These are phyloP conservation scores for Blastobotrys parvus DNA, from an alignment of 805 yeast genomes.

Conservation along the genomic window DNA sequence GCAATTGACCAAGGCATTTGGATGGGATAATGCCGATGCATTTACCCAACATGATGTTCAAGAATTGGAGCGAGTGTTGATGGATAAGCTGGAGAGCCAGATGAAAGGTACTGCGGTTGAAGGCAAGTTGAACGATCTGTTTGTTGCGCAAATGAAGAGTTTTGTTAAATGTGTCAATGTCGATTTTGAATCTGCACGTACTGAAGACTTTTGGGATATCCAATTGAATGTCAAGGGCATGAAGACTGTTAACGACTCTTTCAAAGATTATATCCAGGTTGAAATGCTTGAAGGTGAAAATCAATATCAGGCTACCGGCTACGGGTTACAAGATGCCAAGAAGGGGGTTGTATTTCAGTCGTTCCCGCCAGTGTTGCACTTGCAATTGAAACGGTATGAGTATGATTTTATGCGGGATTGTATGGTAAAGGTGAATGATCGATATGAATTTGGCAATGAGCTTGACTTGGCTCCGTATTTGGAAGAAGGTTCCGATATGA, in stretches of 20 bases:
- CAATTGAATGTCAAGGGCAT: constrained; percentile 88
- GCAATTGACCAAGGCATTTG: constrained; percentile 85
- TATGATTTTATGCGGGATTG: constrained; percentile 86
- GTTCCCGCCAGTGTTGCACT: constrained; percentile 87
- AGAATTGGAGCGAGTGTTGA: constrained; percentile 86
- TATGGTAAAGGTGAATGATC: constrained; percentile 84
- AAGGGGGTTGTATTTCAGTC: constrained; percentile 90
- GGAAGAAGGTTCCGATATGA: constrained; percentile 39
- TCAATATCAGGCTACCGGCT: constrained; percentile 85
- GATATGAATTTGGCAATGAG: constrained; percentile 77
- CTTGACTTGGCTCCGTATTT: constrained; percentile 76
- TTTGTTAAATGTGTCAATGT: constrained; percentile 89
- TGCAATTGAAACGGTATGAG: constrained; percentile 90
- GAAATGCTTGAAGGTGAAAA: constrained; percentile 92
- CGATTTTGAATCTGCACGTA: constrained; percentile 83
- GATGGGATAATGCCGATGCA: constrained; percentile 95
- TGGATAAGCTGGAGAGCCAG: constrained; percentile 85
- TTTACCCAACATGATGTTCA: constrained; percentile 98
- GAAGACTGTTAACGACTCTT: constrained; percentile 62
- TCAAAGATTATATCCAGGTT: constrained; percentile 76
- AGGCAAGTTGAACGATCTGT: constrained; percentile 65
- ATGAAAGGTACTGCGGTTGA: constrained; percentile 86
- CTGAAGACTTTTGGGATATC: constrained; percentile 97
- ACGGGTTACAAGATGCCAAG: constrained; percentile 89
- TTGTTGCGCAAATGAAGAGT: constrained; percentile 96